Percentiles rank a stretch among this genome's conserved stretches.
Evolutionary conservation across 768 basidiomycete species (phyloP).

Genomic region (Pisolithus marmoratus): DNA sequence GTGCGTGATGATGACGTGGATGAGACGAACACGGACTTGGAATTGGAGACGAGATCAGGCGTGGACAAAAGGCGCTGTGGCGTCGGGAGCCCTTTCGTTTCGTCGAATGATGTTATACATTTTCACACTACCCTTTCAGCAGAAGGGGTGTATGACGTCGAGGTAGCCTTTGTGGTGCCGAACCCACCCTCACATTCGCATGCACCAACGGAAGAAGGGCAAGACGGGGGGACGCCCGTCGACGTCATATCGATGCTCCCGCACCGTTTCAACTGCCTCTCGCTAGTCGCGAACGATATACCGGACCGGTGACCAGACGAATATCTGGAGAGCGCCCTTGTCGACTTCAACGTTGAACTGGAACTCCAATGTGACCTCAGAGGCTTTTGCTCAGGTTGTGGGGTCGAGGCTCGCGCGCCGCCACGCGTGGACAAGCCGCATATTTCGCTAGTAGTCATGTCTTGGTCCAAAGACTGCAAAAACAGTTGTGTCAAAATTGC

Average conservation of each 20-base stretch:
- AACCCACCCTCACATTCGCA: neutral
- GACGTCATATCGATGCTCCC: no score
- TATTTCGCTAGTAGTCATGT: neutral
- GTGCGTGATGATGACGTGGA: no score
- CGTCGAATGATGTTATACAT: no score
- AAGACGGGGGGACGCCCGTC: neutral
- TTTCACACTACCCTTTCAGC: no score
- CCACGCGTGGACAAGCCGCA: neutral
- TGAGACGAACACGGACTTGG: no score
- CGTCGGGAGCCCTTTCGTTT: no score
- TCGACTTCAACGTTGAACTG: constrained; percentile 24
- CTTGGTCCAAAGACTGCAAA: constrained; percentile 22
- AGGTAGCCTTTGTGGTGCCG: neutral
- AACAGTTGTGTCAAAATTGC: constrained; percentile 25
- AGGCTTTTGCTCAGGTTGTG: constrained; percentile 14
- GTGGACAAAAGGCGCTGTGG: no score
- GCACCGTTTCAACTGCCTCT: neutral
- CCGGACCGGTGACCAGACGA: neutral
- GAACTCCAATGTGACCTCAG: constrained; percentile 26
- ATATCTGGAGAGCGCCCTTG: neutral
- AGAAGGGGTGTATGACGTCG: no score
- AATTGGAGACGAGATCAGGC: no score
- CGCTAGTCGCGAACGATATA: neutral
- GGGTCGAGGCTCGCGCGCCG: constrained; percentile 3
- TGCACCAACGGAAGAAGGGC: neutral